Percentiles rank a stretch among this genome's conserved stretches.
Evolutionary conservation across 148 eudicot species (phyloP).

Genomic region (Rhododendron simsii): DNA sequence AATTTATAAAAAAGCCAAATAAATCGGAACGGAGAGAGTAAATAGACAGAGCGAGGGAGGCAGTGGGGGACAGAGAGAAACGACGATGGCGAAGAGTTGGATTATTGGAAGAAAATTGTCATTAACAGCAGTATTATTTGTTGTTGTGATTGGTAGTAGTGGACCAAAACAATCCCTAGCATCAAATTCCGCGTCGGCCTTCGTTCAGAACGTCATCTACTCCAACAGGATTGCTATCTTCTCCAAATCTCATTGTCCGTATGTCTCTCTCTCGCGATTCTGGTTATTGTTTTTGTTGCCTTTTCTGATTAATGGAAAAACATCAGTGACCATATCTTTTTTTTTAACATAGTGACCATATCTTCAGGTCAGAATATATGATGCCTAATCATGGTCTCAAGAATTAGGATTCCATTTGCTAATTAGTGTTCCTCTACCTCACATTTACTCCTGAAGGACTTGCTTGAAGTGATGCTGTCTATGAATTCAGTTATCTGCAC

Average conservation of each 20-base stretch:
- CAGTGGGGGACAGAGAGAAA: not conserved
- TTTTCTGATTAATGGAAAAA: not conserved
- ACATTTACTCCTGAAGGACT: not conserved
- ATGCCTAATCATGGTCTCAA: not conserved
- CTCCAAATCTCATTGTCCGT: conserved; percentile 99
- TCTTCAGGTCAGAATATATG: not conserved
- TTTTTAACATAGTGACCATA: not conserved
- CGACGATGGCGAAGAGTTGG: not conserved
- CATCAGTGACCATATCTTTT: not conserved
- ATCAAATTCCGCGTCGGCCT: conserved; percentile 71
- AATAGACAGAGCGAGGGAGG: not conserved
- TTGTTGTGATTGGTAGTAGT: not conserved
- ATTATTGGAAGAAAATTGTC: conserved; percentile 1
- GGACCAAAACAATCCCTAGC: conserved; percentile 38
- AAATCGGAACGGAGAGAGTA: no score
- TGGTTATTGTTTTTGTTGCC: not conserved
- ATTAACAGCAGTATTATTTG: not conserved
- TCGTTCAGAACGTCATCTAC: conserved; percentile 77
- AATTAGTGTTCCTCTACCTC: not conserved
- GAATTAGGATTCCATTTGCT: not conserved
- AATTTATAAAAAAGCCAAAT: no score
- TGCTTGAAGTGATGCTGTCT: not conserved
- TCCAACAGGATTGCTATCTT: conserved; percentile 84
- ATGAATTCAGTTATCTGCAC: not conserved
- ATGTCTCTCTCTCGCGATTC: conserved; percentile 10